Conservation (phyloP, 2,329 filamentous ascomycete species). For the Pseudonectria buxi region DNA sequence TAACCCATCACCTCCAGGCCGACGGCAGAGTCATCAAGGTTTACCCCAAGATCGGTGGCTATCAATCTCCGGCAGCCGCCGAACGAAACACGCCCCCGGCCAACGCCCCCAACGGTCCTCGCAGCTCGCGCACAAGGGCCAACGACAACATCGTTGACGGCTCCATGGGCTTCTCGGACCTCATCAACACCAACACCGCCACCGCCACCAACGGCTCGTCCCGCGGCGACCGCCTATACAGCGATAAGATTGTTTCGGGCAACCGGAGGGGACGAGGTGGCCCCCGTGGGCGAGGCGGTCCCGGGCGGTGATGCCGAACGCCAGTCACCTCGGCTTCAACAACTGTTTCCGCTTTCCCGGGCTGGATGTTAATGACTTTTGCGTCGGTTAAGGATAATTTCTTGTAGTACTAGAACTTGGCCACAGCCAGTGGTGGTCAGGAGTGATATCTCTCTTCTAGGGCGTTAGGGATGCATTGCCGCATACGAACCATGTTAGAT, state of each 20-base stretch:
- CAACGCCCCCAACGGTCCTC: conserved; percentile 28
- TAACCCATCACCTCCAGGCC: conserved; percentile 41
- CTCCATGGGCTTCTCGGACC: conserved; percentile 46
- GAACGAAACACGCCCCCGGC: conserved; percentile 20
- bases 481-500: too few relatives aligned
- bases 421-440: too few relatives aligned
- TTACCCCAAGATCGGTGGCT: conserved; percentile 55
- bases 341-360: too few relatives aligned
- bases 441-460: too few relatives aligned
- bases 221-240: conserved; percentile 40
- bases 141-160: conserved; percentile 45
- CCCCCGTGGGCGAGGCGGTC: conserved; percentile 17
- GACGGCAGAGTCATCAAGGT: conserved; percentile 69
- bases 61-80: conserved; percentile 21
- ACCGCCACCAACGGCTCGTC: conserved; percentile 12
- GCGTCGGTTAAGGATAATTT: too few relatives aligned
- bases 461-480: too few relatives aligned
- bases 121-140: conserved; percentile 19
- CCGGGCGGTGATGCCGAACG: conserved; percentile 7
- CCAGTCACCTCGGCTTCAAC: too few relatives aligned
- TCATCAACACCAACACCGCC: conserved; percentile 36
- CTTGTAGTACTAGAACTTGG: too few relatives aligned
- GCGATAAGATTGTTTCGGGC: conserved; percentile 37
- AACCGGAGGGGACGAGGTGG: conserved; percentile 22
- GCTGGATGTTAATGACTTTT: too few relatives aligned